A percentile compares a stretch with the other conserved stretches of the same genome.
These are phyloP conservation scores for Boechera stricta DNA, from an alignment of 345 rosid genomes.

Conservation along the genomic window DNA sequence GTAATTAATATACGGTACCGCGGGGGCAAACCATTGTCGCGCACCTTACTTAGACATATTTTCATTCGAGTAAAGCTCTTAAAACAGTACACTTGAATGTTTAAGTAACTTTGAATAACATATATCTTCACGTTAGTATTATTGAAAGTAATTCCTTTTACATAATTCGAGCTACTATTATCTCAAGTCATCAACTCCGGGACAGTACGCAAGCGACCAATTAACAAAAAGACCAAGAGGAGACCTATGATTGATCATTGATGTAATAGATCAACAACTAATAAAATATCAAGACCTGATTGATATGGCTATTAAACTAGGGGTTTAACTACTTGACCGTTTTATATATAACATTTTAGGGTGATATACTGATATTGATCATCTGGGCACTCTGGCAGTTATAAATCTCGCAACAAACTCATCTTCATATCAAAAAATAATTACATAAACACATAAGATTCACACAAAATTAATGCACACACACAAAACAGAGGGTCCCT, in stretches of 20 bases:
- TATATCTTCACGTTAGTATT: neutral
- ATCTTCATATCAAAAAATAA: neutral
- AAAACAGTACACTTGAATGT: too few relatives aligned
- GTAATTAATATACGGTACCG: too few relatives aligned
- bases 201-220: constrained; percentile 14
- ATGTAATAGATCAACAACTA: constrained; percentile 18
- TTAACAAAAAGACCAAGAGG: neutral
- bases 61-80: too few relatives aligned
- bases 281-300: neutral
- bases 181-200: constrained; percentile 2
- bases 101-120: too few relatives aligned
- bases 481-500: neutral
- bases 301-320: neutral
- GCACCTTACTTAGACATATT: too few relatives aligned
- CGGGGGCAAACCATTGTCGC: too few relatives aligned
- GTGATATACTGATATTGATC: neutral
- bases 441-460: neutral
- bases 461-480: neutral
- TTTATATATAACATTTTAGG: neutral
- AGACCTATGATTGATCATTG: constrained; percentile 19
- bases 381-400: neutral
- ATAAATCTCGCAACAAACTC: too few relatives aligned
- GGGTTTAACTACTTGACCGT: too few relatives aligned
- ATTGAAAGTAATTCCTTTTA: neutral
- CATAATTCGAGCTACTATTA: neutral